These are phyloP conservation scores for Pyrenochaeta sp. DNA, from an alignment of 2,329 filamentous ascomycete species.

Conservation along the genomic window DNA sequence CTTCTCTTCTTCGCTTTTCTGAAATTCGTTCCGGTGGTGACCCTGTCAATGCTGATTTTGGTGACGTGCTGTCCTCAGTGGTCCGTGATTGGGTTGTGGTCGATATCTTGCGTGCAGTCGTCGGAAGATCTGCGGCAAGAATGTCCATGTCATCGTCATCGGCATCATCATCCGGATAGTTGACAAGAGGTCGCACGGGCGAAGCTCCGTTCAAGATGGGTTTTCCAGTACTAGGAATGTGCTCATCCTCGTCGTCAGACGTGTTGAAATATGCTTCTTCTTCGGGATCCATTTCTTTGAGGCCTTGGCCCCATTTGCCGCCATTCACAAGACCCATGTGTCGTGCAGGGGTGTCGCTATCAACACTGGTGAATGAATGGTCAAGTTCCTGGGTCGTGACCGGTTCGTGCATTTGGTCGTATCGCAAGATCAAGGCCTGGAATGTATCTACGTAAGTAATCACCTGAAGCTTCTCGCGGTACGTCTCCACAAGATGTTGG, in stretches of 20 bases:
- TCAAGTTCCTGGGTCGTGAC: conserved; percentile 65
- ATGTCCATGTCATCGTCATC: conserved; percentile 65
- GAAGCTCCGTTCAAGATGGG: conserved; percentile 67
- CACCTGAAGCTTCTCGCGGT: conserved; percentile 75
- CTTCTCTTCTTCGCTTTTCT: conserved; percentile 89
- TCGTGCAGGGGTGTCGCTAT: conserved; percentile 56
- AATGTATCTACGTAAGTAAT: conserved; percentile 90
- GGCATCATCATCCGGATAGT: conserved; percentile 91
- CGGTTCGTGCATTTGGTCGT: conserved; percentile 73
- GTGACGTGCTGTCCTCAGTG: conserved; percentile 30
- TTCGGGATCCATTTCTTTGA: conserved; percentile 83
- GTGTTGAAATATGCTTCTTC: conserved; percentile 96
- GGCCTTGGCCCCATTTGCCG: conserved; percentile 68
- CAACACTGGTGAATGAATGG: conserved; percentile 74
- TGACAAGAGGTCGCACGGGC: conserved; percentile 74
- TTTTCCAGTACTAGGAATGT: conserved; percentile 47
- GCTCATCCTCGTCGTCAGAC: conserved; percentile 81
- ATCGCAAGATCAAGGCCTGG: conserved; percentile 74
- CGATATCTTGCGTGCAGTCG: conserved; percentile 35
- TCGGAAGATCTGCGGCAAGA: conserved; percentile 54
- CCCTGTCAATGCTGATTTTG: conserved; percentile 27
- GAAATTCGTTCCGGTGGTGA: conserved; percentile 75
- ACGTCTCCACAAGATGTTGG: conserved; percentile 82
- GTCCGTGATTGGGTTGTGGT: conserved; percentile 32
- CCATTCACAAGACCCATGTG: conserved; percentile 61